These are phyloP conservation scores for Acanthamoeba divionensis DNA, from an alignment of 208 protist genomes.

Conservation along the genomic window DNA sequence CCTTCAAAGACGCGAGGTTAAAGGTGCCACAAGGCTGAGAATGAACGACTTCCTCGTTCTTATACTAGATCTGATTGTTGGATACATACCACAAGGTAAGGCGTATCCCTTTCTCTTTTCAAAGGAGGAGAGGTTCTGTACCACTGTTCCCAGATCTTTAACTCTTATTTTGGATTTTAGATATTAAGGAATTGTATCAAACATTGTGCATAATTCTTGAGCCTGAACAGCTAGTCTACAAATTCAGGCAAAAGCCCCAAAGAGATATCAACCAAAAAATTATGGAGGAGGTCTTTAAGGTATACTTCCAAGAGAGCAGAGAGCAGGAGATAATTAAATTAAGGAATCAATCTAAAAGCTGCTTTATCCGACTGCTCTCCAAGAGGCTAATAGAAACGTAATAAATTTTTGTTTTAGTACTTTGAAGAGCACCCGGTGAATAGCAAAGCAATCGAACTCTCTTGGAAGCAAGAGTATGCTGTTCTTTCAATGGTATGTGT, in stretches of 20 bases:
- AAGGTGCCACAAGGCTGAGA: no score
- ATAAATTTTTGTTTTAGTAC: no score
- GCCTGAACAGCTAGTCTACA: slow-evolving; percentile 35
- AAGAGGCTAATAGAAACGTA: no score
- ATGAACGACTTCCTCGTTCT: background rate
- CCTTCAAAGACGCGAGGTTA: background rate
- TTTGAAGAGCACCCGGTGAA: no score
- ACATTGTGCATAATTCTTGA: slow-evolving; percentile 7
- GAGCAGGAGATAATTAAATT: background rate
- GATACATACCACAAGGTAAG: background rate
- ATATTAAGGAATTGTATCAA: slow-evolving; percentile 21
- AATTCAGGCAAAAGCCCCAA: background rate
- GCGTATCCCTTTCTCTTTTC: background rate
- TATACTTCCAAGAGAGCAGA: background rate
- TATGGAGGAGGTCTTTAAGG: background rate
- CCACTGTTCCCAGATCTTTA: background rate
- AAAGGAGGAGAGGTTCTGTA: background rate
- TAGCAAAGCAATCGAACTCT: no score
- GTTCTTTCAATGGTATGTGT: no score
- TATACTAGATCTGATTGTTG: background rate
- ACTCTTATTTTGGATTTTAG: background rate
- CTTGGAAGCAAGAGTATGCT: no score
- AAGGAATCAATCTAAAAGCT: no score
- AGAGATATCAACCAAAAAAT: background rate
- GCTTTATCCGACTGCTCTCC: no score